Evolutionary conservation across 805 yeast genomes (phyloP), one percentile per base, ranked within the genome.

Genomic region (Candida gorgasii): DNA sequence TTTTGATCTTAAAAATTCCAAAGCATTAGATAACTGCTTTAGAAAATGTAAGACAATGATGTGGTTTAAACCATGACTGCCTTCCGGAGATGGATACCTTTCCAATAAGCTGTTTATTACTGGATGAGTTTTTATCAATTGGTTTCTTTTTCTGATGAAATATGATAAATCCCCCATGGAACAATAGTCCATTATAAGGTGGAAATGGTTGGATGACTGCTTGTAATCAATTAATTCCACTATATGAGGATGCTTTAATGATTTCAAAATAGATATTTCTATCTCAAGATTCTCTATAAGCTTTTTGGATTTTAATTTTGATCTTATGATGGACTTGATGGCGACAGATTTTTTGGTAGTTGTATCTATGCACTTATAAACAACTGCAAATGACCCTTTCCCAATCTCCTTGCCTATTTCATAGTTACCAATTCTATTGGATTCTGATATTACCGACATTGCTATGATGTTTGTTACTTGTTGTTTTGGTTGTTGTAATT

Each of bases 111-210:
- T 79, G 26, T 83, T 81, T 28, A 90, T 79, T 34, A 86, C 74
- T 0, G 97, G 97, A 61, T 89, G 88, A 6, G 84, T 79, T 50
- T 77, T 74, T 27, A 80, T 76, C 37, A 89, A 69, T 59, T 85
- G 89, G 51, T 78, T 78, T 55, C 90, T 75, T 58, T 80, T 82
- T 55, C 86, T 79, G 43, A 93, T 90, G 53, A 93, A 84, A 56
- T 82, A 87, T 0, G 96, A 86, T 48, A 93, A 73, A 65, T 93
- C 99, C 11, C 99, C 99, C 59, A 93, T 70, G 1, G 97, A 82
- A 61, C 99, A 93, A 67, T 89, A 93, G 62, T 93, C 98, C 97
- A 93, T 93, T 13, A 92, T 82, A 48, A 93, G 69, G 59, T 89
- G 92, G 68, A 89, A 88, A 62, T 90, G 88, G 8, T 80, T 61